These are phyloP conservation scores for Pichia occidentalis DNA, from an alignment of 805 yeast species.

Conservation along the genomic window DNA sequence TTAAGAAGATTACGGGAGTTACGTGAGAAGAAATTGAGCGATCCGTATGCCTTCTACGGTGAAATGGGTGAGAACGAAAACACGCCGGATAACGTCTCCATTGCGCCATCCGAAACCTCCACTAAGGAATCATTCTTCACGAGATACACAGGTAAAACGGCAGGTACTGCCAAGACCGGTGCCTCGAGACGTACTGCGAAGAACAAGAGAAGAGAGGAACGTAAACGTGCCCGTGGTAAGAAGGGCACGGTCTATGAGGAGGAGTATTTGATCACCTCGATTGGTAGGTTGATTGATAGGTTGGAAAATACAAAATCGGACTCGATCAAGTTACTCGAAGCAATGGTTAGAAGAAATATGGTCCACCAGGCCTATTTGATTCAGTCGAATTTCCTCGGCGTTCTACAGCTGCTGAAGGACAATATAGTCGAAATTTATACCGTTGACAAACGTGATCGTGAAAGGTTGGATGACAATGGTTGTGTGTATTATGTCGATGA, in stretches of 20 bases:
- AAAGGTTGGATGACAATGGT: slow-evolving; percentile 85
- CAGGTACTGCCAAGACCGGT: slow-evolving; percentile 94
- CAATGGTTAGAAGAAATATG: slow-evolving; percentile 63
- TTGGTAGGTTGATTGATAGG: slow-evolving; percentile 83
- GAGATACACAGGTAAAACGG: slow-evolving; percentile 91
- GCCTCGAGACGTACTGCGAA: slow-evolving; percentile 89
- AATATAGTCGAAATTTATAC: slow-evolving; percentile 69
- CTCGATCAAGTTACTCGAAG: slow-evolving; percentile 66
- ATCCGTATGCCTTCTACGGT: slow-evolving; percentile 83
- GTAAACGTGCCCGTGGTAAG: slow-evolving; percentile 94
- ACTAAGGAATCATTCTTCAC: slow-evolving; percentile 92
- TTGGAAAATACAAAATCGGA: slow-evolving; percentile 68
- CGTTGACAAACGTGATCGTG: slow-evolving; percentile 80
- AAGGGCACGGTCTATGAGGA: slow-evolving; percentile 97
- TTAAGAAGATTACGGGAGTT: slow-evolving; percentile 76
- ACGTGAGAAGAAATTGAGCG: slow-evolving; percentile 73
- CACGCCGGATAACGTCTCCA: slow-evolving; percentile 87
- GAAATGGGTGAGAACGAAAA: slow-evolving; percentile 53
- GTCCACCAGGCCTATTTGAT: slow-evolving; percentile 77
- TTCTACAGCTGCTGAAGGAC: slow-evolving; percentile 49
- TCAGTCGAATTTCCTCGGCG: slow-evolving; percentile 58
- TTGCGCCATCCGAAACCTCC: slow-evolving; percentile 91
- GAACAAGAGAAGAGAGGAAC: slow-evolving; percentile 89
- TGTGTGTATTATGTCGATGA: slow-evolving; percentile 71
- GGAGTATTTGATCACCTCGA: slow-evolving; percentile 82